Evolutionary conservation across 2,329 filamentous ascomycete genomes (phyloP).

Genomic region (Emergomyces pasteurianus): DNA sequence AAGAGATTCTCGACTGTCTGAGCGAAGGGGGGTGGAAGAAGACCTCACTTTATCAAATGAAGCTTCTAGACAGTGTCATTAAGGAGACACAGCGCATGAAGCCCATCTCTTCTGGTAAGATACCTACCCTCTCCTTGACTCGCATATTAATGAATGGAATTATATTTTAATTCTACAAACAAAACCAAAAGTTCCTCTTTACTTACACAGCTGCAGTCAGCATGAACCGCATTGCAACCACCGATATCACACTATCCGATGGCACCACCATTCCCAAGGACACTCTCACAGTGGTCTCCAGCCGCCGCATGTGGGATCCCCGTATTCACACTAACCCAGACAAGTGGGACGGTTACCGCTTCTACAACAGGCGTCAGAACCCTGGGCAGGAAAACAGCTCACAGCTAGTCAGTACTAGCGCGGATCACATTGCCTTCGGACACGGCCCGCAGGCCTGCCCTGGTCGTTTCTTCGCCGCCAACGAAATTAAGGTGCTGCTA

Average conservation of each 20-base stretch:
- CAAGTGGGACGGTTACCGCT: constrained; percentile 24
- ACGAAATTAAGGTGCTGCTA: constrained; percentile 45
- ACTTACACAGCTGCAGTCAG: constrained; percentile 11
- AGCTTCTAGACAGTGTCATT: constrained; percentile 26
- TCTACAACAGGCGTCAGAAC: constrained; percentile 20
- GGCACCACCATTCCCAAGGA: constrained; percentile 21
- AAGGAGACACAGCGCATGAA: constrained; percentile 22
- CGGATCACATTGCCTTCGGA: constrained; percentile 24
- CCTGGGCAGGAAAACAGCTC: constrained; percentile 20
- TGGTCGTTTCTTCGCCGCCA: constrained; percentile 45
- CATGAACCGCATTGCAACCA: constrained; percentile 16
- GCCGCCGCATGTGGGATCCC: constrained; percentile 19
- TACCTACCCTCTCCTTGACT: neutral
- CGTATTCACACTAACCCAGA: constrained; percentile 17
- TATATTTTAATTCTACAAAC: neutral
- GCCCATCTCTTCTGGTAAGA: constrained; percentile 17
- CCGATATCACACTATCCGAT: constrained; percentile 18
- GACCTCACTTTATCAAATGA: constrained; percentile 22
- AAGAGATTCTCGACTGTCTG: constrained; percentile 36
- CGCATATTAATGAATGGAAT: neutral
- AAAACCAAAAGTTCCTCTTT: neutral
- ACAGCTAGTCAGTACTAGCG: constrained; percentile 21
- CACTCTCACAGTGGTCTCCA: constrained; percentile 16
- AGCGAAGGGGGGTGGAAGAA: constrained; percentile 26
- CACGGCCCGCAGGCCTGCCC: constrained; percentile 32